Conservation (phyloP, 2,329 filamentous ascomycete genomes). For the Alternaria hordeiaustralica region DNA sequence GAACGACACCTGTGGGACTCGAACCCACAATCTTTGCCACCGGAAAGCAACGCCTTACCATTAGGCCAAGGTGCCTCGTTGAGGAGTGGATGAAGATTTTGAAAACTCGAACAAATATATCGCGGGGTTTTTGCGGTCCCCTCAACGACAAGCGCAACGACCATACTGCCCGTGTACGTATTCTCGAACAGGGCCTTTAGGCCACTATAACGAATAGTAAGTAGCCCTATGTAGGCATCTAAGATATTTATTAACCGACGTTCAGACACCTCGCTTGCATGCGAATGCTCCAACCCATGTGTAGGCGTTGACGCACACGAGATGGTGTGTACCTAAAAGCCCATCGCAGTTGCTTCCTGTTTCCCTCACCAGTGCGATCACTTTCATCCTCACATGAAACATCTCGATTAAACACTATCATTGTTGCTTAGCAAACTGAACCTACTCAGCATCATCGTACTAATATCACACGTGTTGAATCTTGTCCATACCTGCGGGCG, state of each 20-base stretch:
- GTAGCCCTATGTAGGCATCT: not conserved
- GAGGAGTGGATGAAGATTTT: not conserved
- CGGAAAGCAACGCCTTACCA: constrained; percentile 55
- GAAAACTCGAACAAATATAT: not conserved
- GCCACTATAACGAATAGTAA: not conserved
- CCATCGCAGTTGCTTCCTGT: not conserved
- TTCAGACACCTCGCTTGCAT: not conserved
- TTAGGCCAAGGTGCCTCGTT: constrained; percentile 50
- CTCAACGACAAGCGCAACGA: not conserved
- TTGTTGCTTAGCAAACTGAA: not conserved
- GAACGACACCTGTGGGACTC: constrained; percentile 50
- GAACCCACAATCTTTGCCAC: constrained; percentile 55
- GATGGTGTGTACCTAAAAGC: not conserved
- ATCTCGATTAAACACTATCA: not conserved
- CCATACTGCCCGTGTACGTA: not conserved
- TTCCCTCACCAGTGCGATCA: not conserved
- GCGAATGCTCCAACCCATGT: constrained; percentile 15
- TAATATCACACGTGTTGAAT: not conserved
- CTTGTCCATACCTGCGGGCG: not conserved
- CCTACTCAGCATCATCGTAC: not conserved
- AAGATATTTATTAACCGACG: not conserved
- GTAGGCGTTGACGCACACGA: not conserved
- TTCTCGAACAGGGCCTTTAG: not conserved
- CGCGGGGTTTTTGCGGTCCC: not conserved
- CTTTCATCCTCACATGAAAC: not conserved